phyloP scores from a whole-genome alignment of 2,329 filamentous ascomycete genomes.

The Monosporascus ibericus region DNA sequence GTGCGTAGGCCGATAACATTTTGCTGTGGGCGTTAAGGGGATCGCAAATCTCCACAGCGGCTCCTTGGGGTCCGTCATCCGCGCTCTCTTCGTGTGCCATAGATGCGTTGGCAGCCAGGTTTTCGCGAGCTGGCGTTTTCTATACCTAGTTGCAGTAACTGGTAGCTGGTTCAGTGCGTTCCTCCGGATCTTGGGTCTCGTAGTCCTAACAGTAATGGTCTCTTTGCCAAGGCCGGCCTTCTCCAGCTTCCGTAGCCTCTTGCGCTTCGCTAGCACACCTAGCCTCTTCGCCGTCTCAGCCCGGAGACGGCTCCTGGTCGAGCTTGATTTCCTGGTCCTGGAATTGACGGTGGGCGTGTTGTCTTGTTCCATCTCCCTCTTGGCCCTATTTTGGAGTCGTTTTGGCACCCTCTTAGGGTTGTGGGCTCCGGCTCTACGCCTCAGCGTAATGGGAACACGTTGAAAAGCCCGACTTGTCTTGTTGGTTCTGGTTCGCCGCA shows the following conservation, averaged over 20 bases:
- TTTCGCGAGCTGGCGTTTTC: slow-evolving; percentile 80
- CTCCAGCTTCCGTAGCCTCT: slow-evolving; percentile 32
- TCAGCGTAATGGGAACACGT: slow-evolving; percentile 75
- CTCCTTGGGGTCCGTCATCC: slow-evolving; percentile 72
- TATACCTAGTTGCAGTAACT: slow-evolving; percentile 57
- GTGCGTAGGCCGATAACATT: slow-evolving; percentile 84
- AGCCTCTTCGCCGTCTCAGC: slow-evolving; percentile 71
- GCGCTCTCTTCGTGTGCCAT: slow-evolving; percentile 88
- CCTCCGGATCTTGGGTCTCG: slow-evolving; percentile 62
- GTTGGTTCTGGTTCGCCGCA: slow-evolving; percentile 63
- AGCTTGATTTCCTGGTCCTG: slow-evolving; percentile 55
- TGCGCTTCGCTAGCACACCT: slow-evolving; percentile 53
- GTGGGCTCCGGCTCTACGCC: slow-evolving; percentile 86
- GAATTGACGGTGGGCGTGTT: slow-evolving; percentile 78
- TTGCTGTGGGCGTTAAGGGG: slow-evolving; percentile 79
- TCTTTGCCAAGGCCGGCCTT: slow-evolving; percentile 25
- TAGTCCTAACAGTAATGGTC: slow-evolving; percentile 32
- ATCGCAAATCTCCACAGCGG: slow-evolving; percentile 89
- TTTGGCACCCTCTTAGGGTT: slow-evolving; percentile 87
- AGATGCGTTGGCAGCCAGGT: slow-evolving; percentile 93
- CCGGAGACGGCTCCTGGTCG: slow-evolving; percentile 55
- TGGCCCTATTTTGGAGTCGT: slow-evolving; percentile 63
- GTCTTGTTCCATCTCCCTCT: slow-evolving; percentile 74
- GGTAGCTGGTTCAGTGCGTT: slow-evolving; percentile 61
- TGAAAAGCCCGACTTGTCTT: slow-evolving; percentile 75